Evolutionary conservation across 1,284 basidiomycete species (phyloP).

Genomic region (Ustilago tritici): DNA sequence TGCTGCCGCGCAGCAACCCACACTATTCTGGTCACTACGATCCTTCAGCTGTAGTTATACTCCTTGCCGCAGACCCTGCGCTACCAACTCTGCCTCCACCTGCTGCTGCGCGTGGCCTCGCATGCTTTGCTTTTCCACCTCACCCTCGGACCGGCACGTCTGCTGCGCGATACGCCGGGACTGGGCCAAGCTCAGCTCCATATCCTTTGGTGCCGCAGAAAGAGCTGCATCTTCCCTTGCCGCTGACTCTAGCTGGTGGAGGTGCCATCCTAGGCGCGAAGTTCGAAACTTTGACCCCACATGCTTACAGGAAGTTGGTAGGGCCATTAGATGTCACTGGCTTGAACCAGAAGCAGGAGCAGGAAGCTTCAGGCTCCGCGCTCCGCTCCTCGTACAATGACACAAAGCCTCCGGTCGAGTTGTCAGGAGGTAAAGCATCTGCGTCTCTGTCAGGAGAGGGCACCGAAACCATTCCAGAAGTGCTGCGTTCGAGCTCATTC

Average conservation of each 20-base stretch:
- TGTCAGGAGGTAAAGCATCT: conserved; percentile 55
- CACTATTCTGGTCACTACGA: conserved; percentile 80
- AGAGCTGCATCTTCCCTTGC: conserved; percentile 56
- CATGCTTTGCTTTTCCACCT: conserved; percentile 63
- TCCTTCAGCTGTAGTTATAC: conserved; percentile 76
- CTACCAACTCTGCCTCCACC: conserved; percentile 64
- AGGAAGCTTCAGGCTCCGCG: conserved; percentile 20
- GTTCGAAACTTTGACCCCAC: conserved; percentile 42
- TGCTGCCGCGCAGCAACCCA: conserved; percentile 79
- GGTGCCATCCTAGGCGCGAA: conserved; percentile 61
- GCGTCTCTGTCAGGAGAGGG: conserved; percentile 35
- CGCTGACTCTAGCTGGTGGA: conserved; percentile 54
- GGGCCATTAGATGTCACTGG: conserved; percentile 44
- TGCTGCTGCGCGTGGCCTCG: conserved; percentile 59
- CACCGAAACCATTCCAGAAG: conserved; percentile 27
- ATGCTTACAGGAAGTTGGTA: conserved; percentile 59
- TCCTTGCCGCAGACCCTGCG: conserved; percentile 55
- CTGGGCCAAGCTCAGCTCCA: not conserved
- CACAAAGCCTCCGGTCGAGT: conserved; percentile 28
- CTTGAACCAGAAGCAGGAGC: conserved; percentile 43
- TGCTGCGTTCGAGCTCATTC: conserved; percentile 32
- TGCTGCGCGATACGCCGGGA: not conserved
- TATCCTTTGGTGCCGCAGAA: conserved; percentile 19
- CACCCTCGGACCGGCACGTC: conserved; percentile 1
- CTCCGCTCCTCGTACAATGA: conserved; percentile 33